These are phyloP conservation scores for Nannochloris sp. DNA, from an alignment of 139 green algal species.

Conservation along the genomic window DNA sequence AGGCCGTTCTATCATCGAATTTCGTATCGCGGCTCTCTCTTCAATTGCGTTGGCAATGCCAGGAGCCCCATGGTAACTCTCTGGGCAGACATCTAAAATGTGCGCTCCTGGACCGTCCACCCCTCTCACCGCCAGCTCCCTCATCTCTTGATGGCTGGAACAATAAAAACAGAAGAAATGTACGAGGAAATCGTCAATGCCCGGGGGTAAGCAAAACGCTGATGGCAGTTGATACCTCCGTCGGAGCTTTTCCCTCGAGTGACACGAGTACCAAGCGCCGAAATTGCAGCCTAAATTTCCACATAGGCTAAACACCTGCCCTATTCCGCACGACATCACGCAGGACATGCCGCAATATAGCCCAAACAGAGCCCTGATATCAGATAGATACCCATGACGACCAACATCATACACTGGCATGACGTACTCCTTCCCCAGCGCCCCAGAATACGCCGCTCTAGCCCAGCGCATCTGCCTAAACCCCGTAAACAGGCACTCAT, in stretches of 20 bases:
- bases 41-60: constrained; percentile 8
- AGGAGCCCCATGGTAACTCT: constrained; percentile 11
- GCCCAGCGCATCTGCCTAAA: constrained; percentile 31
- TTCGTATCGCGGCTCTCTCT: constrained; percentile 6
- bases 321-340: constrained; percentile 21
- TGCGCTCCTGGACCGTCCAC: constrained; percentile 37
- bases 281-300: constrained; percentile 32
- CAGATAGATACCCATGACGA: constrained; percentile 18
- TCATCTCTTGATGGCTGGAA: constrained; percentile 21
- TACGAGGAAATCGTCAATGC: constrained; percentile 36
- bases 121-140: constrained; percentile 31
- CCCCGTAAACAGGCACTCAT: constrained; percentile 35
- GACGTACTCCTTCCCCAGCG: constrained; percentile 25
- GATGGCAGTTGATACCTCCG: constrained; percentile 30
- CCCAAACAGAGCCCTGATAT: constrained; percentile 33
- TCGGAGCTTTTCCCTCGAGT: constrained; percentile 31
- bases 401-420: constrained; percentile 22
- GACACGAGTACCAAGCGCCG: constrained; percentile 30
- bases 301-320: constrained; percentile 22
- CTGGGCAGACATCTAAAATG: constrained; percentile 27
- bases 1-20: constrained; percentile 13
- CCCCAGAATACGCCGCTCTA: constrained; percentile 17
- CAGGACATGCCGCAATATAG: constrained; percentile 13
- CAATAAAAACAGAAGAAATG: constrained; percentile 44
- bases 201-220: constrained; percentile 23